Evolutionary conservation across 495 filamentous ascomycete species (phyloP).

Genomic region (Lindgomyces ingoldianus): DNA sequence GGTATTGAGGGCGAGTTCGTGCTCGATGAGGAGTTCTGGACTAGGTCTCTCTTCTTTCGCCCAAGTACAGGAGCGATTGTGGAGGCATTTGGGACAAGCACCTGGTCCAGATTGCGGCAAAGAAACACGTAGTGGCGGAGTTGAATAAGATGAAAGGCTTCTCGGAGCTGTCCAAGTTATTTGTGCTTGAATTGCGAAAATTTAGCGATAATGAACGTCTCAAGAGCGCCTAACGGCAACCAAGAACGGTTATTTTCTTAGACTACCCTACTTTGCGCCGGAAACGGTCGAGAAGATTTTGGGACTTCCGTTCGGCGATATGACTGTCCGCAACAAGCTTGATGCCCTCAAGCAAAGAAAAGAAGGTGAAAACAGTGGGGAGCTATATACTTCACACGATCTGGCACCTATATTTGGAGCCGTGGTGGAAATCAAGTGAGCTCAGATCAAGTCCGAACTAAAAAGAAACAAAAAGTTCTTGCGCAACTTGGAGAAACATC

Average conservation of each 20-base stretch:
- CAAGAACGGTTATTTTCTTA: conserved; percentile 1
- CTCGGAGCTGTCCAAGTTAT: background rate
- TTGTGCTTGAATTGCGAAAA: conserved; percentile 1
- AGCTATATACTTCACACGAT: no score
- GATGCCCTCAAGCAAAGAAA: no score
- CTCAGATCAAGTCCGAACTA: no score
- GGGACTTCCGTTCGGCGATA: conserved; percentile 3
- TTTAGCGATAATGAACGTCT: background rate
- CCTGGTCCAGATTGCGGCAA: conserved; percentile 1
- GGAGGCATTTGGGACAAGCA: conserved; percentile 1
- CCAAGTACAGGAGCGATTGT: background rate
- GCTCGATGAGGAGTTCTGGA: conserved; percentile 1
- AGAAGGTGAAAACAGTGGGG: no score
- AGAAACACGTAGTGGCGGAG: background rate
- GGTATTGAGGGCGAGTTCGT: background rate
- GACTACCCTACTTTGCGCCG: conserved; percentile 4
- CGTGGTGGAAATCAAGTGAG: no score
- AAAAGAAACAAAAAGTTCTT: no score
- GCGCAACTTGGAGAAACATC: no score
- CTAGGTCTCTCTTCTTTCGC: background rate
- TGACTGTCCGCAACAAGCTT: no score
- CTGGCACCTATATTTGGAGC: no score
- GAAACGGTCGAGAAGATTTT: conserved; percentile 4
- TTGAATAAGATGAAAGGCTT: conserved; percentile 4
- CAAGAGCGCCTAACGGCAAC: background rate